Percentiles rank a stretch among this genome's conserved stretches.
phyloP scores from a whole-genome alignment of 2,329 filamentous ascomycete genomes.

The Sarocladiaceae sp. region DNA sequence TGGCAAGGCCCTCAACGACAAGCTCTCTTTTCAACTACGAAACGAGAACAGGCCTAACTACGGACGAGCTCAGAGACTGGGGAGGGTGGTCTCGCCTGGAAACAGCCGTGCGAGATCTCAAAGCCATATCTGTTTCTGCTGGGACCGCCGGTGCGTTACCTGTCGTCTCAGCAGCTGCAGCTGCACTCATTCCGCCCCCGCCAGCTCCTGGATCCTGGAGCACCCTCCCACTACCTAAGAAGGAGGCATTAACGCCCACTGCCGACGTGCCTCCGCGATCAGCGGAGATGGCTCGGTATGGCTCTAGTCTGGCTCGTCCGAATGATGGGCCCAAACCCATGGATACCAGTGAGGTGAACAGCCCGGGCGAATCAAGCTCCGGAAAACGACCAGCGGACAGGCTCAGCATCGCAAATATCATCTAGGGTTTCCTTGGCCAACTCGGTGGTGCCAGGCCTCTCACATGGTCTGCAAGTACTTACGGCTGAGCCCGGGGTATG shows the following conservation, averaged over 20 bases:
- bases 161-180: neutral
- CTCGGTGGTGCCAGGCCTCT: neutral
- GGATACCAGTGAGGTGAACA: conserved; percentile 22
- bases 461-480: no score
- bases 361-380: conserved; percentile 17
- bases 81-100: conserved; percentile 77
- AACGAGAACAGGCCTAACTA: conserved; percentile 46
- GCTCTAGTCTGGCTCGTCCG: conserved; percentile 22
- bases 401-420: conserved; percentile 43
- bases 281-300: neutral
- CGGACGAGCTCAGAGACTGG: conserved; percentile 64
- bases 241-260: conserved; percentile 22
- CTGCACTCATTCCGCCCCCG: neutral
- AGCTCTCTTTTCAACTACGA: conserved; percentile 41
- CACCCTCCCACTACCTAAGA: neutral
- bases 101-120: conserved; percentile 29
- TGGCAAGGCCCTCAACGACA: conserved; percentile 16
- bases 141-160: conserved; percentile 9
- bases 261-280: neutral
- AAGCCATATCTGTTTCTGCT: conserved; percentile 5
- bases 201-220: neutral
- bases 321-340: conserved; percentile 22
- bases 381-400: conserved; percentile 25
- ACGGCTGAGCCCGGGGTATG: no score
- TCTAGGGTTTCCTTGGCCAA: conserved; percentile 19